These are phyloP conservation scores for Penicillium freii DNA, from an alignment of 2,329 filamentous ascomycete genomes.

Conservation along the genomic window DNA sequence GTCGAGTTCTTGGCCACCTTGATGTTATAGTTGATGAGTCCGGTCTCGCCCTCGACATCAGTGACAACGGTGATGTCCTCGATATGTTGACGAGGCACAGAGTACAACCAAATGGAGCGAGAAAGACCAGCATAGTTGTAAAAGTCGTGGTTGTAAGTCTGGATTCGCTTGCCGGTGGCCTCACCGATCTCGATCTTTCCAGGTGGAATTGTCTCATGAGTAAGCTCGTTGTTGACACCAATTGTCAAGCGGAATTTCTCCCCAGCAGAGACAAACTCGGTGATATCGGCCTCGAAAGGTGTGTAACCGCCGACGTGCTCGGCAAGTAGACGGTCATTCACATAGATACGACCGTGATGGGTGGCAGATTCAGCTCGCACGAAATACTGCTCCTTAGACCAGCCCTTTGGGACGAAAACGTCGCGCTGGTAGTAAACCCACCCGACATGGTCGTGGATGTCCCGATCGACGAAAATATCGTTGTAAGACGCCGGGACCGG, in stretches of 20 bases:
- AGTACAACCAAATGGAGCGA: slow-evolving; percentile 30
- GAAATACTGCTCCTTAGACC: slow-evolving; percentile 18
- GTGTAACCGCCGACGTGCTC: slow-evolving; percentile 31
- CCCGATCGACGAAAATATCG: slow-evolving; percentile 13
- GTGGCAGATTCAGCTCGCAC: slow-evolving; percentile 31
- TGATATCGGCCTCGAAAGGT: slow-evolving; percentile 29
- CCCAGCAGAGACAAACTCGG: slow-evolving; percentile 19
- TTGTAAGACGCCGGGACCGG: slow-evolving; percentile 18
- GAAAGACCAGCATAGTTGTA: slow-evolving; percentile 33
- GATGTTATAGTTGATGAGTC: slow-evolving; percentile 2
- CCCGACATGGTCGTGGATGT: slow-evolving; percentile 30
- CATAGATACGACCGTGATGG: slow-evolving; percentile 28
- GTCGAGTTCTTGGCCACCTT: neutral
- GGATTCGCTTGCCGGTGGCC: slow-evolving; percentile 17
- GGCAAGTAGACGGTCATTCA: slow-evolving; percentile 25
- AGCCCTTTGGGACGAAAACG: slow-evolving; percentile 24
- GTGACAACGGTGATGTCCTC: slow-evolving; percentile 26
- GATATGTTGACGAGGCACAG: slow-evolving; percentile 22
- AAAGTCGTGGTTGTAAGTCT: slow-evolving; percentile 33
- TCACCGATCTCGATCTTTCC: slow-evolving; percentile 12
- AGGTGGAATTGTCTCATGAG: slow-evolving; percentile 31
- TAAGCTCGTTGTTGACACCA: slow-evolving; percentile 33
- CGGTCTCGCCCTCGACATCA: slow-evolving; percentile 11
- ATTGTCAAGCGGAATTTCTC: slow-evolving; percentile 31
- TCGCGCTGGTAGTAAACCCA: slow-evolving; percentile 35